phyloP scores from a whole-genome alignment of 768 basidiomycete genomes.

The Cystofilobasidium capitatum region DNA sequence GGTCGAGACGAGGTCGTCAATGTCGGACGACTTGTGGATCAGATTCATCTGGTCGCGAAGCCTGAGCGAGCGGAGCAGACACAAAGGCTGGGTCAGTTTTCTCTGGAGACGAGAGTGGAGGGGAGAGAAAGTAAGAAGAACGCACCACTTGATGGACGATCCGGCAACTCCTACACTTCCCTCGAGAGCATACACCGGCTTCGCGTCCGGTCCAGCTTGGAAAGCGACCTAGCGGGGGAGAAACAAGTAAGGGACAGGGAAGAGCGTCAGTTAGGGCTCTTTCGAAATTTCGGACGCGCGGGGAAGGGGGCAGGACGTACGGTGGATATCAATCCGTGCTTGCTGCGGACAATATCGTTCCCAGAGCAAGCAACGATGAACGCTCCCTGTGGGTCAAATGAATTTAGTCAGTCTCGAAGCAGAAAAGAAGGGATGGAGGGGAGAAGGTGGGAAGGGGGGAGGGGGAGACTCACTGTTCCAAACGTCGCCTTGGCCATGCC shows the following conservation, averaged over 20 bases:
- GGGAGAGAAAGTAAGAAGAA: not conserved
- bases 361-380: constrained; percentile 96
- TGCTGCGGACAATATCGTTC: constrained; percentile 68
- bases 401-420: too few species aligned
- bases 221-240: constrained; percentile 63
- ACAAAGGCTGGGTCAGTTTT: not conserved
- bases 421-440: not conserved
- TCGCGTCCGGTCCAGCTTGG: constrained; percentile 65
- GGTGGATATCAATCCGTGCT: constrained; percentile 79
- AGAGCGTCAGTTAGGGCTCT: too few species aligned
- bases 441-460: not conserved
- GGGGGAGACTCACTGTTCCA: constrained; percentile 39
- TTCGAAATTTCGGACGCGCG: not conserved
- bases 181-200: constrained; percentile 86
- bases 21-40: constrained; percentile 67
- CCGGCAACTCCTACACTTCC: constrained; percentile 94
- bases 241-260: not conserved
- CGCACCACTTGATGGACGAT: constrained; percentile 79
- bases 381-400: constrained; percentile 54
- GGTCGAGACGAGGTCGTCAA: constrained; percentile 71
- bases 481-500: constrained; percentile 98
- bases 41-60: constrained; percentile 80
- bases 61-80: constrained; percentile 43
- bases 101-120: not conserved
- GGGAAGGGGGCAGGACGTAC: constrained; percentile 42